Conservation (phyloP, 768 basidiomycete species). For the Rhizopogon salebrosus region DNA sequence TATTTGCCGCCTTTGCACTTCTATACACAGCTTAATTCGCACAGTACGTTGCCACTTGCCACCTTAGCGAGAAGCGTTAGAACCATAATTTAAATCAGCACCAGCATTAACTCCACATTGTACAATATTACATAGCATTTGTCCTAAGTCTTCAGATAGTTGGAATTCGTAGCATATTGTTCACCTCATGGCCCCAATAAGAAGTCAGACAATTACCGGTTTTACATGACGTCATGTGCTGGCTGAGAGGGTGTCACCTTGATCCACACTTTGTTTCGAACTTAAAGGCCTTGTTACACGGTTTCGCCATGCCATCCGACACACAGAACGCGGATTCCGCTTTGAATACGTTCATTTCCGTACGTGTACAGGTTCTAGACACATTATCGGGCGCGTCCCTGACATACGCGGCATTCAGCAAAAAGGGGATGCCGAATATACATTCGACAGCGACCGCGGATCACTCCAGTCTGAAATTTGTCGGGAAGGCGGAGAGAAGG, state of each 20-base stretch:
- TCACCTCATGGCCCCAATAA: background rate
- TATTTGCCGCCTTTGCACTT: background rate
- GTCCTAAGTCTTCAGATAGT: background rate
- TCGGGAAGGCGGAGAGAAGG: slow-evolving; percentile 37
- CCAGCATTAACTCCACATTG: slow-evolving; percentile 1
- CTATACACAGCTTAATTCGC: slow-evolving; percentile 1
- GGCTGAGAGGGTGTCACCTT: no score
- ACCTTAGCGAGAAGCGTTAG: no score
- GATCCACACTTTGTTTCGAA: no score
- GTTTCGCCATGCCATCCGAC: slow-evolving; percentile 13
- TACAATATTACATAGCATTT: slow-evolving; percentile 2
- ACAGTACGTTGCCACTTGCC: background rate
- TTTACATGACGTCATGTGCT: background rate
- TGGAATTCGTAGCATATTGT: slow-evolving; percentile 1
- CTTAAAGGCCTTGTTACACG: slow-evolving; percentile 8
- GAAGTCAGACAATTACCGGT: background rate
- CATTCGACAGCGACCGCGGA: slow-evolving; percentile 58
- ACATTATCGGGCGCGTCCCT: background rate
- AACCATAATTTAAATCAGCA: background rate
- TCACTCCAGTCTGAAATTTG: slow-evolving; percentile 57
- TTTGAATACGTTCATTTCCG: slow-evolving; percentile 39
- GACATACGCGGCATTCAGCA: slow-evolving; percentile 2
- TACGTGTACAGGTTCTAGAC: slow-evolving; percentile 14
- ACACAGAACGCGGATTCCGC: slow-evolving; percentile 23
- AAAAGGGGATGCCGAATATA: slow-evolving; percentile 43